Evolutionary conservation across 2,329 filamentous ascomycete genomes (phyloP).

Genomic region (Aureobasidium leucospermi): DNA sequence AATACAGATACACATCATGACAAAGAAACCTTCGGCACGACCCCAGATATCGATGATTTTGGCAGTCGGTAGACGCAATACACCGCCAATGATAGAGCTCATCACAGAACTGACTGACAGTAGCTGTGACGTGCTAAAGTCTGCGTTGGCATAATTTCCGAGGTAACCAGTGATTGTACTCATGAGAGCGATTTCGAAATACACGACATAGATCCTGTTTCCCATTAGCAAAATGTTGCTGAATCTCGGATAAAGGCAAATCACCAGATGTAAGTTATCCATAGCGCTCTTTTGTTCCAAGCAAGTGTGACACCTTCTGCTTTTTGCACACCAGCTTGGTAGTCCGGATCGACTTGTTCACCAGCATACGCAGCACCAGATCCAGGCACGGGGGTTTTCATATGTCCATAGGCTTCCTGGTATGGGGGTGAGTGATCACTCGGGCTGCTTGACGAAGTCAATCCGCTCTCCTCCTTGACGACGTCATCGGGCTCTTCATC

Average conservation of each 20-base stretch:
- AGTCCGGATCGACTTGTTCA: conserved; percentile 16
- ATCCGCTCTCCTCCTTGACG: not conserved
- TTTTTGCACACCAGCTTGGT: conserved; percentile 25
- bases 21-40: conserved; percentile 17
- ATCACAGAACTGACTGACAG: conserved; percentile 15
- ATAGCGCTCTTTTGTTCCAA: conserved; percentile 23
- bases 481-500: conserved; percentile 13
- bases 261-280: conserved; percentile 23
- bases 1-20: conserved; percentile 16
- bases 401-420: conserved; percentile 26
- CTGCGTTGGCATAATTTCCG: conserved; percentile 25
- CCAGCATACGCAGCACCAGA: conserved; percentile 13
- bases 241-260: rapidly evolving
- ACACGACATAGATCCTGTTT: conserved; percentile 29
- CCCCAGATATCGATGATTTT: conserved; percentile 19
- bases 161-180: conserved; percentile 22
- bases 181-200: conserved; percentile 32
- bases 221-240: not conserved
- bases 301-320: conserved; percentile 26
- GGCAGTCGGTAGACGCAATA: conserved; percentile 17
- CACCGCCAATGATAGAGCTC: conserved; percentile 19
- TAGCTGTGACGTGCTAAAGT: conserved; percentile 24
- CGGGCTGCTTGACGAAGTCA: conserved; percentile 17
- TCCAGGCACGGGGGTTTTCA: conserved; percentile 20
- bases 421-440: conserved; percentile 20